Evolutionary conservation across 192 early-diverging fungal species (phyloP).

Genomic region (Coemansia erecta): DNA sequence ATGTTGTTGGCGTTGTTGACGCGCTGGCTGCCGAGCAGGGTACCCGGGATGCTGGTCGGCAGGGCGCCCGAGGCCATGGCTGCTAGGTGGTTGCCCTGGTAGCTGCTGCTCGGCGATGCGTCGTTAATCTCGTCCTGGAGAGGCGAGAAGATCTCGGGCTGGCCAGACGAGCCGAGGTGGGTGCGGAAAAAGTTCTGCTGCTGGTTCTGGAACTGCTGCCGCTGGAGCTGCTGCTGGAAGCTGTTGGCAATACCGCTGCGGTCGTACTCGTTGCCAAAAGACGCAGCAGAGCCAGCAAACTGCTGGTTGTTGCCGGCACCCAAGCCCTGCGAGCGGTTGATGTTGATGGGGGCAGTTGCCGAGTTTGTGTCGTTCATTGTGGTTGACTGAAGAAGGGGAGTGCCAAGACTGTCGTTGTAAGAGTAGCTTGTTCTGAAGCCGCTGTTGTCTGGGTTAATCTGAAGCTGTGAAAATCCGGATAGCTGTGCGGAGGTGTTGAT

Average conservation of each 20-base stretch:
- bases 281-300: constrained; percentile 27
- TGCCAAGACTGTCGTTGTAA: constrained; percentile 11
- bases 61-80: constrained; percentile 39
- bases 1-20: constrained; percentile 26
- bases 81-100: constrained; percentile 34
- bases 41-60: constrained; percentile 48
- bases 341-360: constrained; percentile 49
- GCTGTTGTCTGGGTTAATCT: constrained; percentile 26
- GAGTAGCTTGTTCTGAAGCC: background rate
- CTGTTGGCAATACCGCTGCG: constrained; percentile 46
- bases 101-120: constrained; percentile 41
- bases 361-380: constrained; percentile 38
- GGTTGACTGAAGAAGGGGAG: constrained; percentile 1
- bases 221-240: constrained; percentile 54
- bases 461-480: constrained; percentile 45
- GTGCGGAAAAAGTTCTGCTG: constrained; percentile 45
- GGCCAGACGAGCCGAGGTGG: constrained; percentile 43
- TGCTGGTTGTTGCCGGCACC: constrained; percentile 23
- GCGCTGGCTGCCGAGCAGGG: constrained; percentile 33
- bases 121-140: constrained; percentile 33
- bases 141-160: constrained; percentile 44
- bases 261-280: constrained; percentile 49
- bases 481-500: constrained; percentile 36
- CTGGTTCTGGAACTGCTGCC: constrained; percentile 42
- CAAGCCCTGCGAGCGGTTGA: constrained; percentile 22